Conservation (phyloP, 2,329 filamentous ascomycete species). For the Escovopsis sp. region DNA sequence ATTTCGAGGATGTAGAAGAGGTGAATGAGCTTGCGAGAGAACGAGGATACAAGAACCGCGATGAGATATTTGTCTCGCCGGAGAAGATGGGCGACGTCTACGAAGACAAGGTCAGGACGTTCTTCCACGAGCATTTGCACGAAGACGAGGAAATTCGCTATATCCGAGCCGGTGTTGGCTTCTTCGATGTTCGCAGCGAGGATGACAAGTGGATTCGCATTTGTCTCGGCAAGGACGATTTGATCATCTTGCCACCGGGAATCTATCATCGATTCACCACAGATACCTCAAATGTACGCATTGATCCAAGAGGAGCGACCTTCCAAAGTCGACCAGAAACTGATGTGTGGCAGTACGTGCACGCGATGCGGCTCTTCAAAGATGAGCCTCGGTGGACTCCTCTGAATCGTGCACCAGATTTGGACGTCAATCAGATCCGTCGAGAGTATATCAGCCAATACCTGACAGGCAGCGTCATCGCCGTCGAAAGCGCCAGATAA, state of each 20-base stretch:
- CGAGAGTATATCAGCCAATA: slow-evolving; percentile 56
- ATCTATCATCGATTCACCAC: slow-evolving; percentile 98
- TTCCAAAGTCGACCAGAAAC: not conserved
- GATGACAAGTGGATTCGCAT: slow-evolving; percentile 85
- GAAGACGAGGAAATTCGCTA: slow-evolving; percentile 98
- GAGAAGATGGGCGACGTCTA: slow-evolving; percentile 73
- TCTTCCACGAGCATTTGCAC: slow-evolving; percentile 92
- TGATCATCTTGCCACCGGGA: slow-evolving; percentile 85
- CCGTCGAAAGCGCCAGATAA: not conserved
- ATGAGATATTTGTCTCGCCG: slow-evolving; percentile 82
- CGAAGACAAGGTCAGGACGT: slow-evolving; percentile 84
- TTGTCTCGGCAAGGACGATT: slow-evolving; percentile 66
- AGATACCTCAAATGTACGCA: slow-evolving; percentile 69
- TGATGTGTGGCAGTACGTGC: slow-evolving; percentile 54
- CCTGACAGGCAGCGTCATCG: slow-evolving; percentile 8
- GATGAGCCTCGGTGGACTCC: slow-evolving; percentile 98
- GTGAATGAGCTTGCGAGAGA: slow-evolving; percentile 62
- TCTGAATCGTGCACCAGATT: slow-evolving; percentile 62
- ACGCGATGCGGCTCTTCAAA: slow-evolving; percentile 93
- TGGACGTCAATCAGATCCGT: slow-evolving; percentile 66
- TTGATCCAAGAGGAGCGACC: not conserved
- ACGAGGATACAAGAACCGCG: slow-evolving; percentile 84
- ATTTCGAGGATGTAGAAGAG: slow-evolving; percentile 44
- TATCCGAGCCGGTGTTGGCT: slow-evolving; percentile 75
- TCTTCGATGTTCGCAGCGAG: slow-evolving; percentile 79